These are phyloP conservation scores for Trifolium subterraneum DNA, from an alignment of 306 rosid species.

Conservation along the genomic window DNA sequence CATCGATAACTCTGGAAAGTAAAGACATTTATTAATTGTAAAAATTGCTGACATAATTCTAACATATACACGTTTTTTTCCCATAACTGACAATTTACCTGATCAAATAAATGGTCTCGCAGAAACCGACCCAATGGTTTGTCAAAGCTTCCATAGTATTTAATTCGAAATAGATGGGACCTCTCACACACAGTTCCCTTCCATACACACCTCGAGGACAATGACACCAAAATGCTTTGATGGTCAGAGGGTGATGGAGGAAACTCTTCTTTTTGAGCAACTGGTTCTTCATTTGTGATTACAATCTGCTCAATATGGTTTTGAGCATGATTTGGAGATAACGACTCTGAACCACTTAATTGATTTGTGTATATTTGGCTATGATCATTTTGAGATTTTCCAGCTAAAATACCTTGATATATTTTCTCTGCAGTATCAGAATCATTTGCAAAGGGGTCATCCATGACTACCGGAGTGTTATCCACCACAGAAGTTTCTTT, in stretches of 20 bases:
- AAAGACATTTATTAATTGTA: slow-evolving; percentile 33
- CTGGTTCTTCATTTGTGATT: slow-evolving; percentile 50
- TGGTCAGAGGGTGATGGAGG: slow-evolving; percentile 90
- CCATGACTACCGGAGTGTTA: slow-evolving; percentile 34
- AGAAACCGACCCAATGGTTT: slow-evolving; percentile 92
- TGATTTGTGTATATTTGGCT: slow-evolving; percentile 47
- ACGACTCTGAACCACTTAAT: slow-evolving; percentile 43
- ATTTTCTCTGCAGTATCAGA: slow-evolving; percentile 45
- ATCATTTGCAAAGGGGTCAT: slow-evolving; percentile 49
- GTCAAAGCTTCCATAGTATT: slow-evolving; percentile 94
- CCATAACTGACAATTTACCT: slow-evolving; percentile 59
- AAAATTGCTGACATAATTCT: slow-evolving; percentile 31
- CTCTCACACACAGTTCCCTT: slow-evolving; percentile 98
- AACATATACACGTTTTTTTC: slow-evolving; percentile 24
- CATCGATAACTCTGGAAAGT: slow-evolving; percentile 78
- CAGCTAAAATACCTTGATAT: slow-evolving; percentile 44
- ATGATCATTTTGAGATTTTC: slow-evolving; percentile 46
- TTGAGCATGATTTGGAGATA: slow-evolving; percentile 53
- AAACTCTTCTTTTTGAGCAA: slow-evolving; percentile 69
- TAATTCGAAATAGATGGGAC: slow-evolving; percentile 92
- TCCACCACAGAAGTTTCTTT: slow-evolving; percentile 50
- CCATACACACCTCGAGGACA: slow-evolving; percentile 96
- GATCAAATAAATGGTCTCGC: slow-evolving; percentile 92
- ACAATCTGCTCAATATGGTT: slow-evolving; percentile 45
- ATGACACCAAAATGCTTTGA: slow-evolving; percentile 96